Evolutionary conservation across 495 filamentous ascomycete species (phyloP).

Genomic region (Aspergillus nanangensis): DNA sequence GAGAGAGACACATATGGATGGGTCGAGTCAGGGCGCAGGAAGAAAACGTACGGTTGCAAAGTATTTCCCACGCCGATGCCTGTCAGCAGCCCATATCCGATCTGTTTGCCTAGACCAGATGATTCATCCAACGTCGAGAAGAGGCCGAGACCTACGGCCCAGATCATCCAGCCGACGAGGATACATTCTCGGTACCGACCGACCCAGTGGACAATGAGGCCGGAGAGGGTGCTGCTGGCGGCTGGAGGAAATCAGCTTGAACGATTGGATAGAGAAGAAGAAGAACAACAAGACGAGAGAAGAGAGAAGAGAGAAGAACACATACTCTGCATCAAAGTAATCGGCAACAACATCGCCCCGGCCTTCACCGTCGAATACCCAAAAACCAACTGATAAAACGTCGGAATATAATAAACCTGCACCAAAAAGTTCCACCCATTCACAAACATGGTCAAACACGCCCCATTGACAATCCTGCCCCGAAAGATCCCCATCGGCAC

Average conservation of each 20-base stretch:
- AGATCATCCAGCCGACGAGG: conserved; percentile 46
- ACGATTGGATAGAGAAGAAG: neutral
- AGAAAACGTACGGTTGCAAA: conserved; percentile 40
- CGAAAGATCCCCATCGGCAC: conserved; percentile 47
- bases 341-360: conserved; percentile 49
- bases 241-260: conserved; percentile 15
- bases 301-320: neutral
- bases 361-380: conserved; percentile 46
- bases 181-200: conserved; percentile 52
- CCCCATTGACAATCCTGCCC: conserved; percentile 45
- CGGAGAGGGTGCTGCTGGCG: conserved; percentile 45
- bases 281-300: neutral
- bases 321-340: conserved; percentile 48
- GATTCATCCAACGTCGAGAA: conserved; percentile 48
- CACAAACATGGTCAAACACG: conserved; percentile 50
- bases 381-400: conserved; percentile 52
- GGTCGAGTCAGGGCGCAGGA: conserved; percentile 2
- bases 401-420: conserved; percentile 52
- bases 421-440: conserved; percentile 53
- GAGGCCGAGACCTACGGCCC: conserved; percentile 49
- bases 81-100: conserved; percentile 48
- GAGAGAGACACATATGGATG: too few species aligned
- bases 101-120: conserved; percentile 47
- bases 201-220: conserved; percentile 47
- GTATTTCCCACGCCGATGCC: conserved; percentile 51